phyloP scores from a whole-genome alignment of 495 filamentous ascomycete genomes.

The Usnea hakonensis region DNA sequence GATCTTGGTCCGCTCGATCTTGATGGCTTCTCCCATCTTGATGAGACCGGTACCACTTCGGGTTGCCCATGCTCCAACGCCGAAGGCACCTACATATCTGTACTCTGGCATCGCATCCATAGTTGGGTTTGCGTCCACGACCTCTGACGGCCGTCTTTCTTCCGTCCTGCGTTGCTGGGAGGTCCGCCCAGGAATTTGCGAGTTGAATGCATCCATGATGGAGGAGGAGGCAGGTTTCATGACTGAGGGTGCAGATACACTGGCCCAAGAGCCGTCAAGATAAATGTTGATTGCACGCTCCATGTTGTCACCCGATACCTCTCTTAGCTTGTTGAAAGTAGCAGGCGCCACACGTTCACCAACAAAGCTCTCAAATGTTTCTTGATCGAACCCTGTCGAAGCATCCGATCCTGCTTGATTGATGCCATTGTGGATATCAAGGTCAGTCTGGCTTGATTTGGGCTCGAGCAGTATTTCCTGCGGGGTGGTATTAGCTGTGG shows the following conservation, averaged over 20 bases:
- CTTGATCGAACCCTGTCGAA: constrained; percentile 52
- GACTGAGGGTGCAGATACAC: constrained; percentile 17
- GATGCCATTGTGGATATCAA: neutral
- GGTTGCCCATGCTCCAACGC: constrained; percentile 89
- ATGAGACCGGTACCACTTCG: constrained; percentile 66
- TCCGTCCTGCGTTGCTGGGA: neutral
- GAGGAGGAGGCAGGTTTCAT: constrained; percentile 9
- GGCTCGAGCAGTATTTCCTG: constrained; percentile 1
- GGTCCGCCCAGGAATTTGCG: constrained; percentile 5
- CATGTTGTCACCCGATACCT: constrained; percentile 54
- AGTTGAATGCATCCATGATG: constrained; percentile 15
- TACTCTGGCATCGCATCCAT: constrained; percentile 43
- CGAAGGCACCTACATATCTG: constrained; percentile 87
- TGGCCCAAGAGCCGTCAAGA: constrained; percentile 89
- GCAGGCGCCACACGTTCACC: constrained; percentile 53
- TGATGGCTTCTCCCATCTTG: constrained; percentile 68
- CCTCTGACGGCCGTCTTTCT: neutral
- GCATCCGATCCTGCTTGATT: neutral
- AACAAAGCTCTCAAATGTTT: constrained; percentile 61
- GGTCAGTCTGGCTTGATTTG: constrained; percentile 14
- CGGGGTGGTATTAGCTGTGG: constrained; percentile 4
- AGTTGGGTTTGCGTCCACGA: neutral
- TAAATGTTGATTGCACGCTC: constrained; percentile 76
- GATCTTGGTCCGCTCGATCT: constrained; percentile 78
- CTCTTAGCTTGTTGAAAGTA: constrained; percentile 43